These are phyloP conservation scores for Alisma plantagoaquatica DNA, from an alignment of 106 monocot species.

Conservation along the genomic window DNA sequence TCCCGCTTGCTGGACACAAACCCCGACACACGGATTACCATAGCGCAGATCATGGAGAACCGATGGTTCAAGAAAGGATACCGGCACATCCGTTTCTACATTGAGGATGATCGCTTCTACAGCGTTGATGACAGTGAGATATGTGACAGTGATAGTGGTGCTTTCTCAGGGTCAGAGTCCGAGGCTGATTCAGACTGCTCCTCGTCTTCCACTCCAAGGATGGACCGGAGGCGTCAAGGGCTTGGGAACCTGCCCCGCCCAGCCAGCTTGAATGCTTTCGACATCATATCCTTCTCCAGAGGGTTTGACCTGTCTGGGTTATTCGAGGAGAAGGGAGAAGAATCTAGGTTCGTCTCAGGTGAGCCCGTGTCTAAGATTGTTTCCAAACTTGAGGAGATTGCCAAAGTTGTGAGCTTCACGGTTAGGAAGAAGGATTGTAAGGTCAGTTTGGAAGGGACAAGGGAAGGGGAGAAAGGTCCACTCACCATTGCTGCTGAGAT, in stretches of 20 bases:
- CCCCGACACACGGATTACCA: slow-evolving; percentile 26
- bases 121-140: slow-evolving; percentile 11
- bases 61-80: slow-evolving; percentile 45
- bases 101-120: slow-evolving; percentile 31
- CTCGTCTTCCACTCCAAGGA: slow-evolving; percentile 10
- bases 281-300: slow-evolving; percentile 21
- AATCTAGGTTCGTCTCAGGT: slow-evolving; percentile 20
- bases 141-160: background rate
- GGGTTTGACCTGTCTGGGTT: slow-evolving; percentile 19
- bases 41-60: slow-evolving; percentile 41
- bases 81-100: slow-evolving; percentile 29
- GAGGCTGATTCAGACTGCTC: slow-evolving; percentile 21
- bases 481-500: slow-evolving; percentile 34
- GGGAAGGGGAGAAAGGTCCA: slow-evolving; percentile 35
- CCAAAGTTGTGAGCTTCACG: slow-evolving; percentile 18
- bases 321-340: slow-evolving; percentile 19
- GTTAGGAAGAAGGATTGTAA: slow-evolving; percentile 37
- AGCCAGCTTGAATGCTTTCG: slow-evolving; percentile 20
- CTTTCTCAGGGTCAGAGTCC: slow-evolving; percentile 20
- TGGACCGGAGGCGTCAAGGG: slow-evolving; percentile 4
- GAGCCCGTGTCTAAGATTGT: slow-evolving; percentile 16
- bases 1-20: slow-evolving; percentile 26
- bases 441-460: slow-evolving; percentile 33
- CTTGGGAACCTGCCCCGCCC: slow-evolving; percentile 18
- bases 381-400: slow-evolving; percentile 24